Percentiles rank a stretch among this genome's conserved stretches.
Evolutionary conservation across 1,284 basidiomycete genomes (phyloP).

Genomic region (Puccinia polysora): DNA sequence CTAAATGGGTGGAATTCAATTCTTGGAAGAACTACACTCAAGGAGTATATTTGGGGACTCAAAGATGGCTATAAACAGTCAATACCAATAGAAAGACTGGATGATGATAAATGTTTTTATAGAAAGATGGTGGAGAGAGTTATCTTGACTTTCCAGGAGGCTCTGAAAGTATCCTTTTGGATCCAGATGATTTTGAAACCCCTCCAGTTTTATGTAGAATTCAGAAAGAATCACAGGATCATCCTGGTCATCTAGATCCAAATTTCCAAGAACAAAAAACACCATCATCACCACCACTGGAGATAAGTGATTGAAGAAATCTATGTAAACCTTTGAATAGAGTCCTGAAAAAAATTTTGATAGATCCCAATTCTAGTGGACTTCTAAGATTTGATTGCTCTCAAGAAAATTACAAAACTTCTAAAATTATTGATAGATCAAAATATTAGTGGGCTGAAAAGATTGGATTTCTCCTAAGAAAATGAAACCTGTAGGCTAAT

Average conservation of each 20-base stretch:
- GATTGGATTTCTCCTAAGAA: too few relatives aligned
- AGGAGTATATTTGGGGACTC: slow-evolving; percentile 53
- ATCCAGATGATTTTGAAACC: neutral
- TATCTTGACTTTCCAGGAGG: slow-evolving; percentile 13
- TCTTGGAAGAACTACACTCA: slow-evolving; percentile 51
- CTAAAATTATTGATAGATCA: too few relatives aligned
- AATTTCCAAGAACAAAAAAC: neutral
- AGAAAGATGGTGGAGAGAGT: slow-evolving; percentile 17
- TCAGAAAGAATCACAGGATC: slow-evolving; percentile 1
- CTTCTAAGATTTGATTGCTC: too few relatives aligned
- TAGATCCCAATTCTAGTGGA: too few relatives aligned
- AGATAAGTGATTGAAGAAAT: neutral
- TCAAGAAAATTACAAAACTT: too few relatives aligned
- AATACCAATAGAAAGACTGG: slow-evolving; percentile 48
- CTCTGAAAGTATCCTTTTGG: neutral
- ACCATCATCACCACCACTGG: too few relatives aligned
- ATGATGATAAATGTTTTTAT: slow-evolving; percentile 46
- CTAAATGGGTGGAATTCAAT: slow-evolving; percentile 52
- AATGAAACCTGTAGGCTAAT: too few relatives aligned
- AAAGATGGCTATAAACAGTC: slow-evolving; percentile 50
- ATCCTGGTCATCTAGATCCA: neutral
- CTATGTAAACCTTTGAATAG: too few relatives aligned
- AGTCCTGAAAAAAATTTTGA: too few relatives aligned
- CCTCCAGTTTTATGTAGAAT: slow-evolving; percentile 20
- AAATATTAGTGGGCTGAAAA: too few relatives aligned